Base-by-base conservation (phyloP, 2,329 filamentous ascomycete genomes). In the Chrysoporthe cubensis region DNA sequence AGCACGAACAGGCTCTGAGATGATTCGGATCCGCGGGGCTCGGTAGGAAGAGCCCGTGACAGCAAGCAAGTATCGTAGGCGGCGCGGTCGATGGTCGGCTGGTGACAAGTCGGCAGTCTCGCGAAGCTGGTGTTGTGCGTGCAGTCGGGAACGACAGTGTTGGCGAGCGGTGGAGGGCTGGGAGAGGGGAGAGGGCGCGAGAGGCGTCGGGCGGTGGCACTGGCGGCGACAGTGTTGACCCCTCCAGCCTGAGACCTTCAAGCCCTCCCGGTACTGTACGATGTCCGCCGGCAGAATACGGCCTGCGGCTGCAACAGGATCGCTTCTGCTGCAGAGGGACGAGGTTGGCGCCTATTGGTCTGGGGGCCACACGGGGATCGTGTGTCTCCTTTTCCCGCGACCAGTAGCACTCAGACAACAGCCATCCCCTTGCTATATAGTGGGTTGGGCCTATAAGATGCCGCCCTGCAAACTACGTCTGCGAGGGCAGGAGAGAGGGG, bases 11-110 rank as follows among this genome's bases (percentile, higher is more conserved):
- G 43, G 59, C 43, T 46, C 59, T 61, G 26, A 26, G 21, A 48
- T 46, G 54, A 34, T n/a, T 18, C 60, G 64, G 43, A 48, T 46
- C 48, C 68, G 68, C 68, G 68, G 58, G 65, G 32, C 37, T 65
- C 68, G 68, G 65, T 56, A 67, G 65, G 65, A 67, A 66, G 66
- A 62, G 68, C 68, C 26, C 68, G 66, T 50, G 56, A 52, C 62
- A 57, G 64, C 59, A 40, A 57, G 8, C 40, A 34, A 4, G 26
- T 26, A 42, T 21, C 57, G 37, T 34, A 59, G 26, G 21, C n/a
- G 26, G 37, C 34, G 37, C 21, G 58, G 18, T 34, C 14, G 42
- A 48, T 46, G 26, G 37, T 37, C 13, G 59, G 18, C 18, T 26
- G 21, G 37, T 59, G 18, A 44, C 14, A 59, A 13, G 4, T 26